phyloP scores from a whole-genome alignment of 1,139 yeast genomes.

The Saccharomyces hybrid region DNA sequence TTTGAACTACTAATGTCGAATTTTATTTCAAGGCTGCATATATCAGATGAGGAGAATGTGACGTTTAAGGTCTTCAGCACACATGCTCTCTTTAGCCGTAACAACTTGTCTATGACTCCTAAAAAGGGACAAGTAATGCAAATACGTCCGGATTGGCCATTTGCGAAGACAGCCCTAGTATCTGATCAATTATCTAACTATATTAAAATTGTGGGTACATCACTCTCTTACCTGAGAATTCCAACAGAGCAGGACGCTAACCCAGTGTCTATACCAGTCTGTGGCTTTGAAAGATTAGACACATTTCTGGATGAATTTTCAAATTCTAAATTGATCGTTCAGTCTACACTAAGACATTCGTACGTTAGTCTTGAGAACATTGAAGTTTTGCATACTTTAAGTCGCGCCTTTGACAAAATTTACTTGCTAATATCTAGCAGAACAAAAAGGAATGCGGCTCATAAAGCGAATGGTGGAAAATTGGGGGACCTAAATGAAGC shows the following conservation, averaged over 20 bases:
- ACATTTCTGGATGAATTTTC: conserved; percentile 18
- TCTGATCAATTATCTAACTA: conserved; percentile 9
- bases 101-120: conserved; percentile 4
- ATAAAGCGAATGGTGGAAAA: background rate
- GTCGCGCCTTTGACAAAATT: conserved; percentile 5
- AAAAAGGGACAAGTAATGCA: background rate
- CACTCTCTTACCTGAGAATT: conserved; percentile 9
- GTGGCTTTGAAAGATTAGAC: conserved; percentile 26
- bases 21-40: conserved; percentile 18
- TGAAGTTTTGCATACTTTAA: conserved; percentile 17
- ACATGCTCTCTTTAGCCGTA: conserved; percentile 15
- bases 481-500: background rate
- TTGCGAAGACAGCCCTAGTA: conserved; percentile 11
- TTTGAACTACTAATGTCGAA: conserved; percentile 20
- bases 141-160: conserved; percentile 4
- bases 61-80: conserved; percentile 18
- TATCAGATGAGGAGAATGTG: conserved; percentile 17
- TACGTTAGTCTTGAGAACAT: conserved; percentile 19
- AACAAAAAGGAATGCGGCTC: background rate
- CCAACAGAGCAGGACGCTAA: conserved; percentile 7
- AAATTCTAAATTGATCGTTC: conserved; percentile 11
- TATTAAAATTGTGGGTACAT: conserved; percentile 15
- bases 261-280: conserved; percentile 18
- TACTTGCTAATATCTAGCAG: background rate
- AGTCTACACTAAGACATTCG: conserved; percentile 24